Base-by-base conservation (phyloP, 139 green algal species). In the Zygnema circumcarinatum region DNA sequence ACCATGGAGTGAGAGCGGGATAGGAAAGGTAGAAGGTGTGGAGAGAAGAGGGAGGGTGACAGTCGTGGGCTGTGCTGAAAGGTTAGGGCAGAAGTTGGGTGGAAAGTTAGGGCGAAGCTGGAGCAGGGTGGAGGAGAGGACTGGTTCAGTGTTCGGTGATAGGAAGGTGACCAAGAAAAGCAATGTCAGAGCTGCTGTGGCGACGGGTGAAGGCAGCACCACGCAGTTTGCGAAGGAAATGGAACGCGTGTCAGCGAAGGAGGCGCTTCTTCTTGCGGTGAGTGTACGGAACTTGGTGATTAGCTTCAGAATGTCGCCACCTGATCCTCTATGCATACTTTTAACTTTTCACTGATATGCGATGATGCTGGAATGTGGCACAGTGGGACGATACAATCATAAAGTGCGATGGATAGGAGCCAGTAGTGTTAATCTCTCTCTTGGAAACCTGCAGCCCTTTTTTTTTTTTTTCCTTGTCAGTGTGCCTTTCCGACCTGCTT, bases 171-270 rank as follows among this genome's bases (percentile, higher is more conserved):
- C 16, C 47, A 78, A 41, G 16, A 78, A 78, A 38, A 20, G 7
- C 16, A 16, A 11, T 78, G 69, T 78, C 7, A 78, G 11, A 78
- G 35, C 35, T 25, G 36, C 36, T 22, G 16, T 78, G 16, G 69
- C 69, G 16, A 78, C 69, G 3, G 69, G 35, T 78, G 69, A 41
- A 52, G 69, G 36, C 35, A 78, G 36, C 69, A 78, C 69, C 3
- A 41, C 69, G 3, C 35, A 52, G 62, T 87, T 87, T 33, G 85
- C 85, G 20, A 88, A 88, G 78, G 85, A 90, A 69, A 90, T 90
- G 85, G 85, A 90, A 38, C 52, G 85, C 38, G 85, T 90, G 2
- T 72, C 85, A 31, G 85, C 85, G 31, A 90, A 90, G n/a, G 85
- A 90, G 32, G 78, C 78, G 29, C 47, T 90, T 25, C 79, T 90